Conservation (phyloP, 192 early-diverging fungal species). For the Gonapodya prolifera region DNA sequence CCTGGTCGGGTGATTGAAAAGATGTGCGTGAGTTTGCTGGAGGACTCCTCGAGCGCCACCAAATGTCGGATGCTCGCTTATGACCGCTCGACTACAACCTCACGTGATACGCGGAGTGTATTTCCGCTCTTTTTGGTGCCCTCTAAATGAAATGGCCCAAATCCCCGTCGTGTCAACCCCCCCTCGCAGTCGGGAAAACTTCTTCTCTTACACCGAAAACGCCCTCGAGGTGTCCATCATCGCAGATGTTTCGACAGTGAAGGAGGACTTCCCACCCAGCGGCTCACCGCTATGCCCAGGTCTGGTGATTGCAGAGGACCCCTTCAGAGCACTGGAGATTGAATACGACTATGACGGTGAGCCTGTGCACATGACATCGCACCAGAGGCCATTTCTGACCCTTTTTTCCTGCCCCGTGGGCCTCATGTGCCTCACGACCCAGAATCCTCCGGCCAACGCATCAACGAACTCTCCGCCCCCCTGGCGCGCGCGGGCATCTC, state of each 20-base stretch:
- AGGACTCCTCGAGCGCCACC: not conserved
- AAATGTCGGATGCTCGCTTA: not conserved
- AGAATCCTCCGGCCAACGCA: conserved; percentile 47
- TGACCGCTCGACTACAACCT: not conserved
- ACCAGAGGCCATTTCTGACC: not conserved
- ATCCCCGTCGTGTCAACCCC: not conserved
- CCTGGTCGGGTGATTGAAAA: conserved; percentile 11
- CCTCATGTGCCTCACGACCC: not conserved
- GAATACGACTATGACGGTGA: conserved; percentile 42
- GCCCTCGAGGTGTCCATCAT: conserved; percentile 53
- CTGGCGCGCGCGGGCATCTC: conserved; percentile 47
- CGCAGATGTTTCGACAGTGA: conserved; percentile 37
- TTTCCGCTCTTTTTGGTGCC: too few species aligned
- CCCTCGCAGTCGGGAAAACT: conserved; percentile 21
- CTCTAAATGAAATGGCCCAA: not conserved
- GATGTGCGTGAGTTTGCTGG: not conserved
- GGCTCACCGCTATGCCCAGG: conserved; percentile 17
- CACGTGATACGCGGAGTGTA: too few species aligned
- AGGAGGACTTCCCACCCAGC: conserved; percentile 31
- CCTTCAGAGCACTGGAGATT: conserved; percentile 52
- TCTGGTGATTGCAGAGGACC: conserved; percentile 35
- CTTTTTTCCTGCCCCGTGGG: not conserved
- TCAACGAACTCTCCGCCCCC: conserved; percentile 41
- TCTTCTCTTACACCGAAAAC: conserved; percentile 59
- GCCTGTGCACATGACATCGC: conserved; percentile 7